Base-by-base conservation (phyloP, 23 red algal genomes). In the Gracilaria domingensis region DNA sequence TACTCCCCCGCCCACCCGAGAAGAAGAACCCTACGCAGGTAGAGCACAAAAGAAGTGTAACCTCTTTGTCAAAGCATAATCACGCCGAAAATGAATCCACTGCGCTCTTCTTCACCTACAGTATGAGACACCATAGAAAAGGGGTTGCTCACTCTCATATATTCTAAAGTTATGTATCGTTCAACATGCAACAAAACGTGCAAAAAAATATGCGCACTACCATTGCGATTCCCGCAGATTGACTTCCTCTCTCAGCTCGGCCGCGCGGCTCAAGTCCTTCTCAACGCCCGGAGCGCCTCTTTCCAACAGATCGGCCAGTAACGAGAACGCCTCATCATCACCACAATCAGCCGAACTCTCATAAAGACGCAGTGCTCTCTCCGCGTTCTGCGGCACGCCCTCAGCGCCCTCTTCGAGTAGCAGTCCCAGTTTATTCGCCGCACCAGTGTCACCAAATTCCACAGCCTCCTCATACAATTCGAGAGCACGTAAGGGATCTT, bases 291-390 rank as follows among this genome's bases (percentile, higher is more conserved):
- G 48, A 61, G 55, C 87, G 0, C 87, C 87, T 54, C 42, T 64
- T 69, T 90, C 87, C 54, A 90, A 49, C 38, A 90, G 29, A 66
- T 90, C 74, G 12, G 87, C 87, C 39, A 90, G 20, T 20, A 90
- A 25, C 23, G 13, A 77, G 32, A 90, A 71, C 8, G 87, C 87
- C 38, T 90, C 74, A 21, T 81, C 75, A 66, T 90, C 81, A 6
- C 74, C 74, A 24, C n/a, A 55, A 50, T 90, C 87, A 3, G 74
- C 87, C 20, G 87, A 49, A 18, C 74, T 49, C 37, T 90, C 87
- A 34, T 90, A 90, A 16, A 90, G 72, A 1, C 13, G 4, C 28
- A 59, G 29, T 34, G 87, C 87, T 23, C 87, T 70, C 32, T 4
- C 36, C 8, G 74, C 56, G 39, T 90, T 75, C 21, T 48, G 38